These are phyloP conservation scores for Potentilla sterilis DNA, from an alignment of 306 rosid species.

Conservation along the genomic window DNA sequence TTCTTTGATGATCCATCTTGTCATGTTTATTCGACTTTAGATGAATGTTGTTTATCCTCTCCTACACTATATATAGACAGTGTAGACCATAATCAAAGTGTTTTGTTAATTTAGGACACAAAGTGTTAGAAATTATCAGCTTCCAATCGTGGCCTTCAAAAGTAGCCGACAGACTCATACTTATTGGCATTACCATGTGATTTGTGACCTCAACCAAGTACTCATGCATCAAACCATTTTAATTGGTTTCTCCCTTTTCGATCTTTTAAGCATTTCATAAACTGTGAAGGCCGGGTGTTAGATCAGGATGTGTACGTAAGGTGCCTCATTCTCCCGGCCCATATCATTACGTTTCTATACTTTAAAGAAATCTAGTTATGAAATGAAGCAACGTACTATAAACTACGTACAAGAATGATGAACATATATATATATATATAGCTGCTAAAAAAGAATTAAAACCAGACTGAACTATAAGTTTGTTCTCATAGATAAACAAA, in stretches of 20 bases:
- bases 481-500: too few species aligned
- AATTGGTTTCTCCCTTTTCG: conserved; percentile 41
- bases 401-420: not conserved
- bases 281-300: not conserved
- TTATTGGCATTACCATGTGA: conserved; percentile 67
- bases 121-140: conserved; percentile 39
- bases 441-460: not conserved
- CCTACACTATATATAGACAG: conserved; percentile 54
- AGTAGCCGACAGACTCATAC: conserved; percentile 96
- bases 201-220: conserved; percentile 66
- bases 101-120: conserved; percentile 41
- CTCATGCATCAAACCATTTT: conserved; percentile 43
- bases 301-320: not conserved
- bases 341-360: not conserved
- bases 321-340: not conserved
- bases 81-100: conserved; percentile 70
- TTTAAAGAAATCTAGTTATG: not conserved
- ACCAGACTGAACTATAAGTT: too few species aligned
- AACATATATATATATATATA: not conserved
- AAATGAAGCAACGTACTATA: not conserved
- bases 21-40: conserved; percentile 53
- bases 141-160: conserved; percentile 62
- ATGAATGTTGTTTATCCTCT: conserved; percentile 57
- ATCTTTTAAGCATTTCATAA: conserved; percentile 11
- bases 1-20: conserved; percentile 53